Evolutionary conservation across 2,329 filamentous ascomycete genomes (phyloP).

Genomic region (Penicillium griseofulvum): DNA sequence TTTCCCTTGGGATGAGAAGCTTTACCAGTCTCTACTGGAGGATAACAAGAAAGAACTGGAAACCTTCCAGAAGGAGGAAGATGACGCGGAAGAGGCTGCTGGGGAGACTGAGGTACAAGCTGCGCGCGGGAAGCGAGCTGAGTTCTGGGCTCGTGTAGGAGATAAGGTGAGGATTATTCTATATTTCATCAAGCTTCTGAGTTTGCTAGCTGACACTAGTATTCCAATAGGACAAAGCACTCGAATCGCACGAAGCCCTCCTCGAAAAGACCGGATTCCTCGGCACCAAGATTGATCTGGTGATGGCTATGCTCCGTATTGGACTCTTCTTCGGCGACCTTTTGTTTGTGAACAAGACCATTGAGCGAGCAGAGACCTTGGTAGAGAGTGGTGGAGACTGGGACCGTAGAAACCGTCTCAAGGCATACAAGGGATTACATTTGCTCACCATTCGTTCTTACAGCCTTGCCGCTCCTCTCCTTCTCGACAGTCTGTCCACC

Average conservation of each 20-base stretch:
- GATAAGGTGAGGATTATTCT: constrained; percentile 69
- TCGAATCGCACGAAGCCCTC: constrained; percentile 85
- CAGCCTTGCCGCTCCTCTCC: constrained; percentile 81
- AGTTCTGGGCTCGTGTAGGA: constrained; percentile 92
- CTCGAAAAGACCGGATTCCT: constrained; percentile 97
- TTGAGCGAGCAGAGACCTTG: constrained; percentile 83
- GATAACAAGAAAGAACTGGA: constrained; percentile 78
- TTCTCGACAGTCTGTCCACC: constrained; percentile 94
- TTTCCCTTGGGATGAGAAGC: constrained; percentile 84
- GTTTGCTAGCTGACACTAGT: constrained; percentile 1
- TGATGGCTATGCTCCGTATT: constrained; percentile 92
- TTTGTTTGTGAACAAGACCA: constrained; percentile 84
- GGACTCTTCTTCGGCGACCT: constrained; percentile 96
- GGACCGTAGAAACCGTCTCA: constrained; percentile 96
- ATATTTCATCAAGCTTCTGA: not conserved
- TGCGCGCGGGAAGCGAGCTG: constrained; percentile 88
- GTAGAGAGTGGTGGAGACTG: constrained; percentile 96
- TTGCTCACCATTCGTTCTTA: constrained; percentile 90
- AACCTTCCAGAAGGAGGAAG: constrained; percentile 77
- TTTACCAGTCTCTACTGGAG: constrained; percentile 74
- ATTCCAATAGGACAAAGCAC: constrained; percentile 75
- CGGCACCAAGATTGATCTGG: constrained; percentile 94
- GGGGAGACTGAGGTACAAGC: constrained; percentile 94
- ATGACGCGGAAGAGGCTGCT: constrained; percentile 92
- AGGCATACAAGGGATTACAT: constrained; percentile 96